These are phyloP conservation scores for Stevia rebaudiana DNA, from an alignment of 140 eudicot species.

Conservation along the genomic window DNA sequence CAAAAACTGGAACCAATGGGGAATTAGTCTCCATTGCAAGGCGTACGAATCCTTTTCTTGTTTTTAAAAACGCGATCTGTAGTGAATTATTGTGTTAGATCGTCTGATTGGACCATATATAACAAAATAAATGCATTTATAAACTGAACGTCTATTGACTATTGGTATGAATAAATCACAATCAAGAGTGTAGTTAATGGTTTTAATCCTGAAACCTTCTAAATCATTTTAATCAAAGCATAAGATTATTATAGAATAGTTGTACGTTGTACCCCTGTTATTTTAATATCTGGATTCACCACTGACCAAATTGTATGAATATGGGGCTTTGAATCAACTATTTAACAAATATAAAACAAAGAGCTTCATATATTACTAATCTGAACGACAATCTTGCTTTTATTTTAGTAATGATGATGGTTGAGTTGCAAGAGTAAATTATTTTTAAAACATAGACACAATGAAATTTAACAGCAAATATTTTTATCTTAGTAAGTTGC, in stretches of 20 bases:
- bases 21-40: conserved; percentile 76
- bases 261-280: neutral
- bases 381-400: neutral
- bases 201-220: neutral
- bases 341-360: no score
- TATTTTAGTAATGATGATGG: neutral
- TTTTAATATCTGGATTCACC: neutral
- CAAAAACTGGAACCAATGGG: conserved; percentile 92
- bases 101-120: neutral
- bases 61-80: conserved; percentile 59
- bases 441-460: neutral
- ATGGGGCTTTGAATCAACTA: no score
- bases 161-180: neutral
- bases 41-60: conserved; percentile 83
- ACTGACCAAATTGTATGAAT: no score
- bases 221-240: neutral
- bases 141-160: neutral
- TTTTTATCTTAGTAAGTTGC: neutral
- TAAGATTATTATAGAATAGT: neutral
- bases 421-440: no score
- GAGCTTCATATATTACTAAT: neutral
- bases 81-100: neutral
- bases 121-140: neutral
- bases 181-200: neutral
- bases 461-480: neutral